Evolutionary conservation across 176 grass and related monocot genomes (phyloP), one percentile per base, ranked within the genome.

Genomic region (Avena atlantica): DNA sequence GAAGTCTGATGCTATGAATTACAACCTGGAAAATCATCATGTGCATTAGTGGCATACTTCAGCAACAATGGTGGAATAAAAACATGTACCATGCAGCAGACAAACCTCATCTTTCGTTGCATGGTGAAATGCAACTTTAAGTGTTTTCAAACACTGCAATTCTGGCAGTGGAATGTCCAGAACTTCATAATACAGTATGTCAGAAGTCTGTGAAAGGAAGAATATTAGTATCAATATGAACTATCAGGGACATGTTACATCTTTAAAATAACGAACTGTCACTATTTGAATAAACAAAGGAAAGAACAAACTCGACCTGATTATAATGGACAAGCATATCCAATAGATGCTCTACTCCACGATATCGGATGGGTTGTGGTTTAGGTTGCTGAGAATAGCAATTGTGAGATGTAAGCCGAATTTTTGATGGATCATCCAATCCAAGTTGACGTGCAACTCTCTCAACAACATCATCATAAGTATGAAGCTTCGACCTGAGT

Each of bases 71-170:
- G 81, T 88, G n/a, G 71, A 81, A 31, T 76, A 84, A 64, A 44
- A 90, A 60, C 14, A 88, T 53, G 12, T 57, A 65, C 7, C 36
- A 76, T 53, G 73, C 49, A 63, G 21, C 76, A 90, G 65, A 52
- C 81, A 37, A 53, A 98, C 96, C 96, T 98, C 96, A 34, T 98
- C 96, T 79, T 98, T 96, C 19, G 93, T 91, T 79, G 93, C 87
- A 91, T 98, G 96, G 84, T 98, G 96, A 84, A 98, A 98, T 88
- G 94, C 93, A 89, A 98, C 96, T 91, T 98, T 98, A 77, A 98
- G 88, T 65, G 96, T 96, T 92, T 98, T 98, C 47, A 98, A 90
- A 84, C 96, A 89, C 83, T 98, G 96, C 84, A 98, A 88, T 91
- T 98, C 96, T 86, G 96, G 96, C 70, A 98, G 53, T 21, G 96